Percentiles rank a stretch among this genome's conserved stretches.
These are phyloP conservation scores for Pseudocercospora fijiensis DNA, from an alignment of 2,329 filamentous ascomycete species.

Conservation along the genomic window DNA sequence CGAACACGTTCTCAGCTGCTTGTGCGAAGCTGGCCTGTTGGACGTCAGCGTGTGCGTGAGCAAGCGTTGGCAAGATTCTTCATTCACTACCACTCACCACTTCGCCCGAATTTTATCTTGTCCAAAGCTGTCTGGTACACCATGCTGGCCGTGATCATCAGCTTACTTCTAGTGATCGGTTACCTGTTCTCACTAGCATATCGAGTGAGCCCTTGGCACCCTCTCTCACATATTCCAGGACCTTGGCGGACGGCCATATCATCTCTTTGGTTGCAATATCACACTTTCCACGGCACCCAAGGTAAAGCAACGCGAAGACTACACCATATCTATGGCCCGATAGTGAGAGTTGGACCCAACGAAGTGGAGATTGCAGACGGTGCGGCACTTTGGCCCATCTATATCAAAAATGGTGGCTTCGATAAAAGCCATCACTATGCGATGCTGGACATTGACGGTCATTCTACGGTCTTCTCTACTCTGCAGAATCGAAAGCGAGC, in stretches of 20 bases:
- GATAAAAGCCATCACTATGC: conserved; percentile 1
- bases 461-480: conserved; percentile 4
- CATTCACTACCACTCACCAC: too few relatives aligned
- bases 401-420: conserved; percentile 6
- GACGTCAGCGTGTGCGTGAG: too few relatives aligned
- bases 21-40: too few relatives aligned
- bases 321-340: conserved; percentile 17
- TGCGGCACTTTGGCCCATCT: conserved; percentile 1
- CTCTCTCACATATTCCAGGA: neutral
- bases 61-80: too few relatives aligned
- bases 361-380: conserved; percentile 7
- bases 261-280: conserved; percentile 5
- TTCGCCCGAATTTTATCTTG: too few relatives aligned
- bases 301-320: neutral
- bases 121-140: too few relatives aligned
- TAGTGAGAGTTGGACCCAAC: conserved; percentile 1
- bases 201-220: neutral
- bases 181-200: neutral
- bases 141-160: too few relatives aligned
- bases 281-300: neutral
- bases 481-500: neutral
- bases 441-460: conserved; percentile 1
- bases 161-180: too few relatives aligned
- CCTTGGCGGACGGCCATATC: neutral
- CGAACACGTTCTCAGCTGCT: too few relatives aligned